Evolutionary conservation across 495 filamentous ascomycete genomes (phyloP).

Genomic region (Daldinia bambusicola): DNA sequence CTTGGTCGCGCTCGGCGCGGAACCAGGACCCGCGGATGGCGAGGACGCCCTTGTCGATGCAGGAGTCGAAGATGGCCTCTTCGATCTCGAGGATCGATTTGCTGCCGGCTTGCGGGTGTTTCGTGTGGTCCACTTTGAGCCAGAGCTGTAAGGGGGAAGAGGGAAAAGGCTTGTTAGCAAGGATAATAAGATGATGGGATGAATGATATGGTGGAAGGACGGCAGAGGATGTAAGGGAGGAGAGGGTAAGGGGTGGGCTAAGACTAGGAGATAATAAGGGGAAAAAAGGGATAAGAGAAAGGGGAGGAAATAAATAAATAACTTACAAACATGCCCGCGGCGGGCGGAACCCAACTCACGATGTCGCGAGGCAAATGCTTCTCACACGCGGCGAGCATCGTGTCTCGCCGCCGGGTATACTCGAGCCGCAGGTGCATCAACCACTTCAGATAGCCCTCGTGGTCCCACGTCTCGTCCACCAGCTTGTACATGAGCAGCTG

Average conservation of each 20-base stretch:
- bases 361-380: conserved; percentile 78
- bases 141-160: conserved; percentile 68
- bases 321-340: conserved; percentile 97
- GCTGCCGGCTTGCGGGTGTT: conserved; percentile 71
- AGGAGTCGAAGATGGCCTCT: conserved; percentile 80
- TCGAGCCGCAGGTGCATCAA: conserved; percentile 82
- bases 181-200: too few species aligned
- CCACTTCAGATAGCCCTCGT: conserved; percentile 91
- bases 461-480: conserved; percentile 93
- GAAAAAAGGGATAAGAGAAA: neutral
- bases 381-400: conserved; percentile 85
- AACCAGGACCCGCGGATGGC: conserved; percentile 91
- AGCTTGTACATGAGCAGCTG: conserved; percentile 89
- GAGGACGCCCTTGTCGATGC: conserved; percentile 77
- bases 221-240: neutral
- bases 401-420: conserved; percentile 82
- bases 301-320: neutral
- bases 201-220: neutral
- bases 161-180: conserved; percentile 3
- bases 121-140: conserved; percentile 79
- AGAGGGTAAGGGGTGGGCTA: neutral
- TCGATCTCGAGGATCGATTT: conserved; percentile 77
- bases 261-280: neutral
- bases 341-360: conserved; percentile 82
- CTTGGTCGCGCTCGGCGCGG: conserved; percentile 64